Evolutionary conservation across 164 flowering plant species (phyloP).

Genomic region (Aristolochia californica): DNA sequence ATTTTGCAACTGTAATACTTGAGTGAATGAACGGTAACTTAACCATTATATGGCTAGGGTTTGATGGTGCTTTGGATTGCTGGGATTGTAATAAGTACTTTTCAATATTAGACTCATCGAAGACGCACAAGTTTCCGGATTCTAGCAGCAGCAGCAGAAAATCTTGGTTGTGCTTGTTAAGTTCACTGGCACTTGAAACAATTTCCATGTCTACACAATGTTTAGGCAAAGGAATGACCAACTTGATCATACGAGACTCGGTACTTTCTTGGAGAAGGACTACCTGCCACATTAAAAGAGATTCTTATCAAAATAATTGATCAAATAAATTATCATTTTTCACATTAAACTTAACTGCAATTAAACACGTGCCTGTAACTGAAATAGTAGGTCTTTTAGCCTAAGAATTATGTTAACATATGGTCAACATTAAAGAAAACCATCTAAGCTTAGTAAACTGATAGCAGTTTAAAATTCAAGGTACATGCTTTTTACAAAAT

Average conservation of each 20-base stretch:
- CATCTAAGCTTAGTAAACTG: too few species aligned
- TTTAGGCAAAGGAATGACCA: constrained; percentile 58
- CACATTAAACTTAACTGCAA: not conserved
- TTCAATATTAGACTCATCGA: constrained; percentile 61
- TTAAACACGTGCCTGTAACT: not conserved
- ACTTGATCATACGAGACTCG: constrained; percentile 68
- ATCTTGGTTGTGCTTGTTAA: constrained; percentile 48
- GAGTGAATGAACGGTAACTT: constrained; percentile 68
- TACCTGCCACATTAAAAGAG: constrained; percentile 37
- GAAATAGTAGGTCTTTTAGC: not conserved
- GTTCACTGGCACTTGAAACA: constrained; percentile 34
- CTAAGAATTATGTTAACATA: not conserved
- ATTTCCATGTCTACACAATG: constrained; percentile 62
- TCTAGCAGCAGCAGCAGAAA: constrained; percentile 51
- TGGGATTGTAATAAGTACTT: constrained; percentile 64
- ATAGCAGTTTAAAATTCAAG: too few species aligned
- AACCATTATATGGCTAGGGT: constrained; percentile 58
- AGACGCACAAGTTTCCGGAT: constrained; percentile 51
- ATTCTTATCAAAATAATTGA: constrained; percentile 1
- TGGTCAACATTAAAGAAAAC: too few species aligned
- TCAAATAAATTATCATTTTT: not conserved
- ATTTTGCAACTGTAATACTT: constrained; percentile 45
- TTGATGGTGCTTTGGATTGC: constrained; percentile 54
- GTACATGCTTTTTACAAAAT: too few species aligned
- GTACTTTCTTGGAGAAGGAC: constrained; percentile 60